Evolutionary conservation across 345 rosid species (phyloP).

Genomic region (Bruguiera gymnorhiza): DNA sequence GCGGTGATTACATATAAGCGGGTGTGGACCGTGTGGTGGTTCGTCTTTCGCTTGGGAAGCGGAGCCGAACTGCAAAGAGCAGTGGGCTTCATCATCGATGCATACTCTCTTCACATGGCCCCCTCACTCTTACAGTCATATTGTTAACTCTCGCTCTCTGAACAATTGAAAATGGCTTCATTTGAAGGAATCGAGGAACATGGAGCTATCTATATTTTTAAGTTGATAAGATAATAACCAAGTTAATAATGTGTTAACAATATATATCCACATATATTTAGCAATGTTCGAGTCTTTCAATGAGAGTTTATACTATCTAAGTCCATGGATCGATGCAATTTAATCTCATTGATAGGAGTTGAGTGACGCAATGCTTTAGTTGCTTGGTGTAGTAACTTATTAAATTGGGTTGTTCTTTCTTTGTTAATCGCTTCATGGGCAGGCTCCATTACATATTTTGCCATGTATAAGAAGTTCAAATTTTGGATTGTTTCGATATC

Average conservation of each 20-base stretch:
- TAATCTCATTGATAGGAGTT: neutral
- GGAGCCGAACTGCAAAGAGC: slow-evolving; percentile 26
- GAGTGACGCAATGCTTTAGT: slow-evolving; percentile 8
- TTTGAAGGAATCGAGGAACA: slow-evolving; percentile 11
- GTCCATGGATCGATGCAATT: neutral
- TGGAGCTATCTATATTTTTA: slow-evolving; percentile 1
- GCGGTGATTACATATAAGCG: neutral
- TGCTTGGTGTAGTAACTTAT: neutral
- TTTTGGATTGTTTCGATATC: no score
- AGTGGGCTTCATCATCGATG: slow-evolving; percentile 21
- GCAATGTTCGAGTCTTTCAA: slow-evolving; percentile 7
- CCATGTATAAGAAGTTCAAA: no score
- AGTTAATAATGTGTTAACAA: neutral
- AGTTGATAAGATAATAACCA: neutral
- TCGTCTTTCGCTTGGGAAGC: slow-evolving; percentile 31
- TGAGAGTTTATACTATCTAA: neutral
- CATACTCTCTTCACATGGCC: slow-evolving; percentile 28
- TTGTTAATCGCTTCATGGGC: no score
- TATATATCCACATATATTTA: neutral
- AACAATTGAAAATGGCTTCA: slow-evolving; percentile 3
- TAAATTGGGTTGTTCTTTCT: neutral
- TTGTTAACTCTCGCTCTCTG: neutral
- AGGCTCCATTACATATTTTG: neutral
- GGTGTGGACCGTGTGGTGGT: slow-evolving; percentile 3
- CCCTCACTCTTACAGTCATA: neutral